phyloP scores from a whole-genome alignment of 495 filamentous ascomycete species.

The Aspergillus bridgeri region DNA sequence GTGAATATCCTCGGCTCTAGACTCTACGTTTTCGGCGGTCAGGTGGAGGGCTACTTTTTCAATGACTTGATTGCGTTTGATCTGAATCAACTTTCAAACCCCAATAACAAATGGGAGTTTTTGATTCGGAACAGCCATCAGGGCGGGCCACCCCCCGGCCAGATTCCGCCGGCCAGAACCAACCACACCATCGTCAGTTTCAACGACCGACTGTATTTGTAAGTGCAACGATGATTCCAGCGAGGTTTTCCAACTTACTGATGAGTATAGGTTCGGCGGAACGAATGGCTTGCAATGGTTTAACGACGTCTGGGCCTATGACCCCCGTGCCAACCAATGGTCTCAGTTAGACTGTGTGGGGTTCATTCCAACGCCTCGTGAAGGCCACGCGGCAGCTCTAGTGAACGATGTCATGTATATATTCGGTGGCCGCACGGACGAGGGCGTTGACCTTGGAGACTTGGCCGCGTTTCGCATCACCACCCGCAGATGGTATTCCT shows the following conservation, averaged over 20 bases:
- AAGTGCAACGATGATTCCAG: conserved; percentile 31
- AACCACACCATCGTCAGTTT: conserved; percentile 93
- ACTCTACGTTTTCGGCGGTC: conserved; percentile 95
- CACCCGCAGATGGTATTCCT: conserved; percentile 94
- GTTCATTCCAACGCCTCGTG: conserved; percentile 87
- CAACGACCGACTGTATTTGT: conserved; percentile 92
- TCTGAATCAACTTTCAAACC: conserved; percentile 84
- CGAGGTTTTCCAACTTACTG: not conserved
- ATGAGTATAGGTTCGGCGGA: conserved; percentile 73
- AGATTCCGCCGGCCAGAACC: conserved; percentile 85
- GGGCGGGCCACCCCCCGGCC: conserved; percentile 58
- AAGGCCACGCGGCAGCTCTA: conserved; percentile 90
- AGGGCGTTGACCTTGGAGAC: conserved; percentile 88
- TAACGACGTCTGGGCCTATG: conserved; percentile 97
- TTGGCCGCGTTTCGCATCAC: conserved; percentile 92
- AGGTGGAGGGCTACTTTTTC: conserved; percentile 96
- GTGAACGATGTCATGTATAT: conserved; percentile 99
- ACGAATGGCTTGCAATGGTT: conserved; percentile 95
- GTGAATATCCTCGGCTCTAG: conserved; percentile 94
- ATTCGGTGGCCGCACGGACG: conserved; percentile 94
- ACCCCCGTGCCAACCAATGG: conserved; percentile 80
- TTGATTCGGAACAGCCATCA: conserved; percentile 74
- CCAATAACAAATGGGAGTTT: conserved; percentile 89
- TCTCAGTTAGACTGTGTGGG: conserved; percentile 89
- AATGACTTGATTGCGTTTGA: conserved; percentile 98